These are phyloP conservation scores for Parasarocladium wereldwijsianum DNA, from an alignment of 2,329 filamentous ascomycete genomes.

Conservation along the genomic window DNA sequence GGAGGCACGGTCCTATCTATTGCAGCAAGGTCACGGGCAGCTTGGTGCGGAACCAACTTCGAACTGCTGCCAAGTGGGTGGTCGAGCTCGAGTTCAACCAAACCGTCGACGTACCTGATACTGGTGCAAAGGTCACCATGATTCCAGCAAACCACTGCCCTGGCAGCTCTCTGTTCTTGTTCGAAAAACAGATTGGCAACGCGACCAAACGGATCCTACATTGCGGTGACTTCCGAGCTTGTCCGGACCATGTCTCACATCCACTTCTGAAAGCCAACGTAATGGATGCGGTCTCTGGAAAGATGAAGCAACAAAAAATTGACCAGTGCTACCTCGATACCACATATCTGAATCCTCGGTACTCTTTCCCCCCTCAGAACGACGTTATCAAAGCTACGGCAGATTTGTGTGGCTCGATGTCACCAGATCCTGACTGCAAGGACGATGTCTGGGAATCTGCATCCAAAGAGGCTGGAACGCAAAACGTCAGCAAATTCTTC, in stretches of 20 bases:
- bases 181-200: conserved; percentile 60
- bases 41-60: conserved; percentile 71
- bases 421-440: conserved; percentile 41
- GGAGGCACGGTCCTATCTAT: conserved; percentile 90
- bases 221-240: conserved; percentile 91
- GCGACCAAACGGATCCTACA: conserved; percentile 71
- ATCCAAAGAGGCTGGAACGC: conserved; percentile 24
- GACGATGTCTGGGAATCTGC: conserved; percentile 32
- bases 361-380: conserved; percentile 80
- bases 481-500: conserved; percentile 39
- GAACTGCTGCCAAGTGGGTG: conserved; percentile 75
- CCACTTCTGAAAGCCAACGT: conserved; percentile 65
- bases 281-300: conserved; percentile 54
- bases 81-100: conserved; percentile 75
- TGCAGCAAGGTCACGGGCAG: conserved; percentile 89
- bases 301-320: conserved; percentile 67
- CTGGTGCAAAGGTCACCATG: conserved; percentile 82
- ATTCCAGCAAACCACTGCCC: conserved; percentile 94
- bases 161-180: conserved; percentile 84
- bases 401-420: conserved; percentile 69
- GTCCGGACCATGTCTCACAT: conserved; percentile 69
- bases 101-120: conserved; percentile 63
- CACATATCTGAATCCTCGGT: conserved; percentile 90
- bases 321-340: conserved; percentile 96
- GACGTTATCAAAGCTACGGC: conserved; percentile 81